phyloP scores from a whole-genome alignment of 805 yeast genomes.

The Yarrowia keelungensis region DNA sequence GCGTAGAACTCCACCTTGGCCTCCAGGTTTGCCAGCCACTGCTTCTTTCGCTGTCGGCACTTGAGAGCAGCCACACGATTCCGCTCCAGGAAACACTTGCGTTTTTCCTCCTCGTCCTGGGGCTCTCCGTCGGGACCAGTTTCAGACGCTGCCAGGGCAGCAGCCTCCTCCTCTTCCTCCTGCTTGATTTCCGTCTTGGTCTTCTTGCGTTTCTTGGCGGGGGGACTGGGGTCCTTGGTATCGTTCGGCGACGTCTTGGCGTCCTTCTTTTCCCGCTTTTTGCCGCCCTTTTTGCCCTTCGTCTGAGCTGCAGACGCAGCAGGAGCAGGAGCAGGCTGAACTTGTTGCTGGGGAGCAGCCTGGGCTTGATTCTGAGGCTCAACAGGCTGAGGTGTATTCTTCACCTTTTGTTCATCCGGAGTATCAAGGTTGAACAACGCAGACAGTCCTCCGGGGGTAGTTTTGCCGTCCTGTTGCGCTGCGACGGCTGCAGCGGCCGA shows the following conservation, averaged over 20 bases:
- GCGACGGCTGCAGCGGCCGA: slow-evolving; percentile 26
- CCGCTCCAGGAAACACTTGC: slow-evolving; percentile 80
- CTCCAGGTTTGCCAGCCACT: slow-evolving; percentile 82
- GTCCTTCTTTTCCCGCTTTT: slow-evolving; percentile 22
- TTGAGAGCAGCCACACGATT: slow-evolving; percentile 95
- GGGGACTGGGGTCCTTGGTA: background rate
- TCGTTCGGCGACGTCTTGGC: background rate
- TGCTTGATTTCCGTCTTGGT: slow-evolving; percentile 11
- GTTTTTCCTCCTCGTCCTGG: slow-evolving; percentile 74
- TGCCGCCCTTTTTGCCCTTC: background rate
- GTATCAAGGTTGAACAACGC: slow-evolving; percentile 30
- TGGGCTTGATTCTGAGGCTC: background rate
- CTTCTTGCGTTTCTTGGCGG: slow-evolving; percentile 31
- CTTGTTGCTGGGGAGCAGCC: background rate
- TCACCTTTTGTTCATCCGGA: background rate
- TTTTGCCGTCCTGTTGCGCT: slow-evolving; percentile 28
- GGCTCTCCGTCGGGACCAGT: slow-evolving; percentile 37
- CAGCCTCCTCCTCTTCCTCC: slow-evolving; percentile 28
- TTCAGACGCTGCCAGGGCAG: background rate
- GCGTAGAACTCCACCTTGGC: slow-evolving; percentile 74
- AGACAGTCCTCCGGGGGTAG: slow-evolving; percentile 12
- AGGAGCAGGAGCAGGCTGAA: background rate
- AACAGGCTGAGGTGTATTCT: background rate
- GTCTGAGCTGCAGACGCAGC: background rate
- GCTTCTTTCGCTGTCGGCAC: slow-evolving; percentile 93